A percentile compares a stretch with the other conserved stretches of the same genome.
phyloP scores from a whole-genome alignment of 1,284 basidiomycete species.

The Volvariella volvacea region DNA sequence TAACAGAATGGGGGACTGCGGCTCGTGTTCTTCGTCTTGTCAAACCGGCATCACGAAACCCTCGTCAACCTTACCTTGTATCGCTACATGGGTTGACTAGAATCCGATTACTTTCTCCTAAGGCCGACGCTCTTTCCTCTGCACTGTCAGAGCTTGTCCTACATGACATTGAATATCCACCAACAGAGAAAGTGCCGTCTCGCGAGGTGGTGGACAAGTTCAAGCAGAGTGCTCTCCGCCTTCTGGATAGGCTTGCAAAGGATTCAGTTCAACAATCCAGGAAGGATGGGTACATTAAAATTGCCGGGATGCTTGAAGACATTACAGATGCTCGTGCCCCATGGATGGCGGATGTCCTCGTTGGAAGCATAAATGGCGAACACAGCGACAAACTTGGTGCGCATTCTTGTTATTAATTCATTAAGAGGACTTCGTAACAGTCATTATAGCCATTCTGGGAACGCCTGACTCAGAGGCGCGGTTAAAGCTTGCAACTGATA shows the following conservation, averaged over 20 bases:
- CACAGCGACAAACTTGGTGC: constrained; percentile 66
- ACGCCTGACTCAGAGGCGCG: constrained; percentile 51
- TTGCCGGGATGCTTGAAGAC: constrained; percentile 59
- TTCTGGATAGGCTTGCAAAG: constrained; percentile 60
- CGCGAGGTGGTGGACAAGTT: constrained; percentile 55
- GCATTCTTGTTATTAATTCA: constrained; percentile 16
- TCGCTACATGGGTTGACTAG: constrained; percentile 61
- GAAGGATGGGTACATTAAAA: constrained; percentile 58
- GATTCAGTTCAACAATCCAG: constrained; percentile 50
- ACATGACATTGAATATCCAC: constrained; percentile 45
- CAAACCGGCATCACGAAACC: constrained; percentile 39
- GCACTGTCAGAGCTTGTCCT: constrained; percentile 21
- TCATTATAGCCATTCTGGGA: constrained; percentile 46
- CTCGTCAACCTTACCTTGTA: constrained; percentile 49
- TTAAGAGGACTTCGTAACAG: not conserved
- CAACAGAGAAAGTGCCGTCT: constrained; percentile 38
- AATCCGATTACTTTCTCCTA: constrained; percentile 32
- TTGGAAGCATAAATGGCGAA: constrained; percentile 55
- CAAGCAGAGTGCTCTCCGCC: constrained; percentile 53
- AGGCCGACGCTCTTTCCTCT: constrained; percentile 11
- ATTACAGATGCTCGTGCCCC: constrained; percentile 50
- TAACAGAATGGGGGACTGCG: constrained; percentile 37
- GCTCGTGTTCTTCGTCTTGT: constrained; percentile 61
- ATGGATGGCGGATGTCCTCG: constrained; percentile 71
- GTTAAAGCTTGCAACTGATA: constrained; percentile 54